Evolutionary conservation across 768 basidiomycete species (phyloP), one percentile per base, ranked within the genome.

Genomic region (Rubroboletus satanas): DNA sequence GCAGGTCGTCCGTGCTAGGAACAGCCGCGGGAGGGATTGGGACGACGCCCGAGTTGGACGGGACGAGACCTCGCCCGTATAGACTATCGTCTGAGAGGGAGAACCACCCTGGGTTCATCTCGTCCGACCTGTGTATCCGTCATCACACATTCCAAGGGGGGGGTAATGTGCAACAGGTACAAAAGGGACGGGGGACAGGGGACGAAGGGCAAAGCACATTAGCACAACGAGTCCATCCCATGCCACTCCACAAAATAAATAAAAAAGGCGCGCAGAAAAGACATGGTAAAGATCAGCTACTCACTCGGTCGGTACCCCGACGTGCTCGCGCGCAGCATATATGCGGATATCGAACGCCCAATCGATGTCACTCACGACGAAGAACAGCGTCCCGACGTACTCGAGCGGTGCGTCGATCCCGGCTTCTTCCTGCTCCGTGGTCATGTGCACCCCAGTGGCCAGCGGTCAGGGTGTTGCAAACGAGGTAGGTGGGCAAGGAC

Each of bases 81-180:
- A 67, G n/a, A 10, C 66, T 67, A 0, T 60, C 60, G 14, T 63
- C 52, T 9, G 66, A 58, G 57, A 58, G 62, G 54, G 77, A 71
- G 65, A 90, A 93, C 92, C 92, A 95, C 62, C 83, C 66, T 0
- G 93, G 93, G 18, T 77, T 77, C 92, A 95, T 95, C 66, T 95
- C 93, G 32, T 94, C 91, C 0, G 88, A 83, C 62, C 92, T 94
- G 57, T 2, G n/a, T 32, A 28, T 37, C 18, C n/a, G 18, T 3
- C 14, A 17, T n/a, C n/a, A 26, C 52, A 10, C 23, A 26, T 52
- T 31, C 45, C 33, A 15, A 52, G 12, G 18, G 28, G 10, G 7
- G 28, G 8, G n/a, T 0, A 7, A 28, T 32, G 21, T n/a, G 10
- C 41, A n/a, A 11, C 14, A 15, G 7, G 2, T 7, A 26, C n/a